A percentile compares a stretch with the other conserved stretches of the same genome.
Evolutionary conservation across 2,329 filamentous ascomycete genomes (phyloP).

Genomic region (Pseudopithomyces maydicus): DNA sequence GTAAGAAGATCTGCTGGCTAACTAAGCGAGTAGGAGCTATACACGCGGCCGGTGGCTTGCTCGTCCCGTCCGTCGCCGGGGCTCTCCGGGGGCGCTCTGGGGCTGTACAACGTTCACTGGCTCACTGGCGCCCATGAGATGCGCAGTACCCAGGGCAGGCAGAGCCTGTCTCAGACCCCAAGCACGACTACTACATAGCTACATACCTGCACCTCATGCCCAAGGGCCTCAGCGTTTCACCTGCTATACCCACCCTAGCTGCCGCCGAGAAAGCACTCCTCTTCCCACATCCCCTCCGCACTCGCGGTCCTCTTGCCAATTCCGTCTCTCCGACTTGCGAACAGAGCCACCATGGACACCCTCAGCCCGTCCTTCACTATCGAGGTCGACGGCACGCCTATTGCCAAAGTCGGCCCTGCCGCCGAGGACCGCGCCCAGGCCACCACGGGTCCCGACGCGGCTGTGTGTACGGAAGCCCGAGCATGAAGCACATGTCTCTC

Average conservation of each 20-base stretch:
- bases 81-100: not conserved
- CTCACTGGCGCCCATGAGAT: too few species aligned
- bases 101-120: not conserved
- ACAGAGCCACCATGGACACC: conserved; percentile 19
- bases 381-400: conserved; percentile 24
- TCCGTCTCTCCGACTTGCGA: not conserved
- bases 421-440: conserved; percentile 22
- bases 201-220: not conserved
- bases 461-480: conserved; percentile 9
- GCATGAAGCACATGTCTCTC: too few species aligned
- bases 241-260: conserved; percentile 2
- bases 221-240: not conserved
- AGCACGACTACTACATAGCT: too few species aligned
- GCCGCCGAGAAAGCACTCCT: not conserved
- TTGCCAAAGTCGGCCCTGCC: conserved; percentile 16
- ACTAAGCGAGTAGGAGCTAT: not conserved
- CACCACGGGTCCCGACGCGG: conserved; percentile 20
- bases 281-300: not conserved
- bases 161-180: too few species aligned
- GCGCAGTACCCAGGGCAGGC: too few species aligned
- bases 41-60: too few species aligned
- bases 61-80: not conserved
- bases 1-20: not conserved
- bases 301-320: not conserved
- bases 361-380: conserved; percentile 25